Evolutionary conservation across 2,329 filamentous ascomycete genomes (phyloP), one percentile per base, ranked within the genome.

Genomic region (Botryotinia narcissicola): DNA sequence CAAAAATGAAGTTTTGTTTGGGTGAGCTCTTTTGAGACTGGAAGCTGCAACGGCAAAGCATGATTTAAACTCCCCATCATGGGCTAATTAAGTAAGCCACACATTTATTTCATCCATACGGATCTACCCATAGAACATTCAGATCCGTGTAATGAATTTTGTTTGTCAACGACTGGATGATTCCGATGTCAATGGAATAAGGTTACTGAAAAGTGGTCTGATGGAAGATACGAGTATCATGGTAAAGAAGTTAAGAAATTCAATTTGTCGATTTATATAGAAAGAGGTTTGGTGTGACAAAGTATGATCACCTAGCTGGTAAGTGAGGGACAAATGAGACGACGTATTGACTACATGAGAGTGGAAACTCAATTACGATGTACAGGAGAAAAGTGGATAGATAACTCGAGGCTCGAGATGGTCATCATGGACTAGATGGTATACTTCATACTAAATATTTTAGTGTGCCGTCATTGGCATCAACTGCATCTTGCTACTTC

Each of bases 1-100:
- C 66, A 69, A 69, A 57, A 44, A 57, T 69, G 66, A 69, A 48
- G 66, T 68, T 68, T 37, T 68, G 48, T 18, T 68, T n/a, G 42
- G 25, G n/a, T 57, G 66, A 57, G 37, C 54, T 25, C 48, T 57
- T 62, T 42, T 2, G n/a, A 42, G 46, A 54, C 48, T 54, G 25
- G n/a, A 54, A 54, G 51, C 51, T 54, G 7, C 51, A 54, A 54
- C n/a, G 42, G 37, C n/a, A 40, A 48, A n/a, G 64, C 35, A 42
- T 61, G 35, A 42, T 22, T 54, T 57, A 22, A 29, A 37, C 48
- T 42, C 48, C 40, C 12, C 37, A 42, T 40, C 25, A 32, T 68
- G 48, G n/a, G 48, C 48, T 57, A 44, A 68, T 37, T 37, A 57
- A 68, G 66, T 57, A 22, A 42, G 37, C 48, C 66, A 62, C 60